Conservation (phyloP, 2,329 filamentous ascomycete genomes). For the Diaporthe eres region DNA sequence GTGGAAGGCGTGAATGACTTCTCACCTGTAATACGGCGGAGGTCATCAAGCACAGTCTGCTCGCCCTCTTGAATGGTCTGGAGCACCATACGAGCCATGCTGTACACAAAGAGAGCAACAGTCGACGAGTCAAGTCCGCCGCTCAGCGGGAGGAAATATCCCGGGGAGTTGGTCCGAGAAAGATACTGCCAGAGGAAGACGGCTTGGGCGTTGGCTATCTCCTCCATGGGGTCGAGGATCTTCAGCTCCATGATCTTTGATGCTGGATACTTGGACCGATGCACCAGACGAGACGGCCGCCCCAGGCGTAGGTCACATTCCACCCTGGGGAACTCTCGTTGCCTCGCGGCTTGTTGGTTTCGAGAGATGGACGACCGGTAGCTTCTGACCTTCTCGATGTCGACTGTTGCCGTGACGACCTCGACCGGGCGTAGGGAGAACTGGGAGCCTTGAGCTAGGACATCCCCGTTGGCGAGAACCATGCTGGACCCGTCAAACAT, state of each 20-base stretch:
- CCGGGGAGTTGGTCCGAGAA: conserved; percentile 41
- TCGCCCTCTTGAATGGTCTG: conserved; percentile 42
- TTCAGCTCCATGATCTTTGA: conserved; percentile 40
- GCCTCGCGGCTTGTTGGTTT: conserved; percentile 43
- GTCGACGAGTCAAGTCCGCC: conserved; percentile 45
- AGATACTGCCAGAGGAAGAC: conserved; percentile 45
- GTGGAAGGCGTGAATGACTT: conserved; percentile 36
- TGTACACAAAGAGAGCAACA: conserved; percentile 44
- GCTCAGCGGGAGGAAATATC: conserved; percentile 43
- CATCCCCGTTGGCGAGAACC: conserved; percentile 43
- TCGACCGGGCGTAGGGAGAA: conserved; percentile 44
- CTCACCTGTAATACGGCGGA: conserved; percentile 42
- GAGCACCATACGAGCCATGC: conserved; percentile 43
- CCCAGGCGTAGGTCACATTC: conserved; percentile 45
- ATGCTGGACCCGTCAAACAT: conserved; percentile 57
- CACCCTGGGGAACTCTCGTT: conserved; percentile 43
- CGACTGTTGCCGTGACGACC: conserved; percentile 43
- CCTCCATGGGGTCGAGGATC: conserved; percentile 48
- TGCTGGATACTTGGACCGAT: conserved; percentile 39
- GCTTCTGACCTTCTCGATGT: conserved; percentile 43
- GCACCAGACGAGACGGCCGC: conserved; percentile 46
- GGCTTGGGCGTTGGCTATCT: conserved; percentile 49
- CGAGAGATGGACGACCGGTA: conserved; percentile 42
- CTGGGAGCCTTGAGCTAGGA: conserved; percentile 43
- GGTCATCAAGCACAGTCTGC: conserved; percentile 40